These are phyloP conservation scores for Phycomyces nitens DNA, from an alignment of 192 early-diverging fungal species.

Conservation along the genomic window DNA sequence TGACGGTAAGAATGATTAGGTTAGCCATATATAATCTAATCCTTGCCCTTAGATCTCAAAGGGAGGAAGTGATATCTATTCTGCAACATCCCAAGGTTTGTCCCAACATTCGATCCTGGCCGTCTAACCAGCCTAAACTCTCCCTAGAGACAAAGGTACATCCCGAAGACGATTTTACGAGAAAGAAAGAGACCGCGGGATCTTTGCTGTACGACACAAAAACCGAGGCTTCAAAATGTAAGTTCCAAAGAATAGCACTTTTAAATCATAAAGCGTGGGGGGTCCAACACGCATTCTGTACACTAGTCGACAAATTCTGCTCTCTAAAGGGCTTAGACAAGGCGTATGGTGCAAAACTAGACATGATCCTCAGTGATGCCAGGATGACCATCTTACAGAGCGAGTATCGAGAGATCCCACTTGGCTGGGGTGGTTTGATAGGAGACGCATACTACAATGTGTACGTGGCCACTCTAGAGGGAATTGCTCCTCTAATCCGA, in stretches of 20 bases:
- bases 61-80: slow-evolving; percentile 1
- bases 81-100: not conserved
- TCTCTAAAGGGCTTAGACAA: slow-evolving; percentile 11
- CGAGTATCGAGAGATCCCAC: slow-evolving; percentile 25
- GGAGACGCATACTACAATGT: slow-evolving; percentile 19
- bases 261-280: no score
- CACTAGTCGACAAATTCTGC: slow-evolving; percentile 22
- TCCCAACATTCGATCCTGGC: no score
- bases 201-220: not conserved
- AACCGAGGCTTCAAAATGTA: not conserved
- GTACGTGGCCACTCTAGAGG: slow-evolving; percentile 8
- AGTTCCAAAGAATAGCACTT: not conserved
- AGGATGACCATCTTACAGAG: slow-evolving; percentile 21
- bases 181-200: not conserved
- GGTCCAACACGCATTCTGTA: no score
- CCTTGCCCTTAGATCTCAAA: not conserved
- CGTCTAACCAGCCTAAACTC: no score
- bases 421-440: slow-evolving; percentile 29
- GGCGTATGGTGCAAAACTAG: slow-evolving; percentile 23
- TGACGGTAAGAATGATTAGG: slow-evolving; percentile 12
- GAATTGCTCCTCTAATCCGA: slow-evolving; percentile 15
- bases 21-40: no score
- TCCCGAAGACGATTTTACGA: not conserved
- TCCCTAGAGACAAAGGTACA: not conserved
- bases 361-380: slow-evolving; percentile 17